A percentile compares a stretch with the other conserved stretches of the same genome.
Evolutionary conservation across 495 filamentous ascomycete species (phyloP).

Genomic region (Penicillium verhagenii): DNA sequence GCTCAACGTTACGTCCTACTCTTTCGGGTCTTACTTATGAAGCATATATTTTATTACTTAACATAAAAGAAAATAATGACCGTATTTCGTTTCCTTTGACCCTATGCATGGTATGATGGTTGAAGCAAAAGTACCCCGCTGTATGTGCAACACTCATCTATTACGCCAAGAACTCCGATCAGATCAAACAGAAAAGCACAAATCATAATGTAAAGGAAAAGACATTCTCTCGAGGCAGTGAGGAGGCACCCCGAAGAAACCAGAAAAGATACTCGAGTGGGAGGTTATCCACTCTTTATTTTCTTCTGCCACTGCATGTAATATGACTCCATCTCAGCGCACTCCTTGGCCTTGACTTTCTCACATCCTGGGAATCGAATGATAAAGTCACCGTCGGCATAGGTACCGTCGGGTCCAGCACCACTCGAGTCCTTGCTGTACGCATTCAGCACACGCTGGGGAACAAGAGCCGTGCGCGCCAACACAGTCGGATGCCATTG

Average conservation of each 20-base stretch:
- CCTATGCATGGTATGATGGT: slow-evolving; percentile 12
- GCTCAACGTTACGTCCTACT: not conserved
- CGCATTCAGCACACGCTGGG: slow-evolving; percentile 77
- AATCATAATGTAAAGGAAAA: not conserved
- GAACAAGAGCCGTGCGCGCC: slow-evolving; percentile 79
- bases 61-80: slow-evolving; percentile 25
- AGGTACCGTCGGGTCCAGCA: slow-evolving; percentile 44
- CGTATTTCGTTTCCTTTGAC: slow-evolving; percentile 9
- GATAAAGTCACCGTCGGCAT: slow-evolving; percentile 81
- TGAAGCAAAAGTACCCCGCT: slow-evolving; percentile 10
- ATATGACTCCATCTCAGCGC: slow-evolving; percentile 66
- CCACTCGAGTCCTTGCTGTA: slow-evolving; percentile 57
- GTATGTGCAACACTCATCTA: slow-evolving; percentile 12
- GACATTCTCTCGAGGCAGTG: too few species aligned
- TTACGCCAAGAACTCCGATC: slow-evolving; percentile 6
- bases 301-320: slow-evolving; percentile 48
- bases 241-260: not conserved
- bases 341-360: slow-evolving; percentile 51
- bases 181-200: not conserved
- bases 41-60: slow-evolving; percentile 15
- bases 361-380: slow-evolving; percentile 74
- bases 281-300: slow-evolving; percentile 17
- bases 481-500: slow-evolving; percentile 99
- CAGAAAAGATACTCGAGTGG: not conserved
- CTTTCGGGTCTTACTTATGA: slow-evolving; percentile 1